Evolutionary conservation across 495 filamentous ascomycete species (phyloP), one percentile per base, ranked within the genome.

Genomic region (Melanomma pulvis-pyrius): DNA sequence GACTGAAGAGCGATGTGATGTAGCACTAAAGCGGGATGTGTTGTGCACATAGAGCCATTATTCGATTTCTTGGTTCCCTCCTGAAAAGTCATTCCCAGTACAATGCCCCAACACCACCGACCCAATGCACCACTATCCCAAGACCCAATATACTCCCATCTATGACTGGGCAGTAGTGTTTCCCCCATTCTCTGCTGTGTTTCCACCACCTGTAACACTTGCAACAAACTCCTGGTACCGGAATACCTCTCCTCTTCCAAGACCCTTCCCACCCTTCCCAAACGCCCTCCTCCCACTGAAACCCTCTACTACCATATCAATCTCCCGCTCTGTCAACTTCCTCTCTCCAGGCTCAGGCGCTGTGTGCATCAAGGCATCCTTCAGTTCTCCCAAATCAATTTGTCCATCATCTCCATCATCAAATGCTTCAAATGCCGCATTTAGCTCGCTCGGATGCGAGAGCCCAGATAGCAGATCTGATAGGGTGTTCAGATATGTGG

Each of bases 401-500:
- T 96, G 92, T 8, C 96, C 94, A 71, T 90, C 92, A 75, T 98
- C 94, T 68, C 96, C 91, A 66, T 96, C 90, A 71, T 98, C 94
- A 69, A 98, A 98, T 0, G 96, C 96, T 11, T 90, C 89, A 67
- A 98, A 91, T 0, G 96, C 94, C 6, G 90, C 91, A 1, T 89
- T 71, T 0, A 98, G 83, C 65, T 98, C 94, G 22, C 86, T 81
- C 13, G 84, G 84, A 2, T 88, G 85, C 0, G 89, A 92, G 19
- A 97, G 79, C 0, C 86, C 82, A 0, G 84, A 83, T n/a, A 98
- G 79, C 0, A 90, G 81, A 9, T 82, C 79, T 0, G 92, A 88
- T 7, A 98, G 81, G 8, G 86, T 87, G 67, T 88, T 90, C 17
- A 98, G 82, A 73, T 93, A 98, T 1, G 86, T 82, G 0, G 93